Percentiles rank a stretch among this genome's conserved stretches.
These are phyloP conservation scores for Prunus yedoensis DNA, from an alignment of 331 rosid species.

Conservation along the genomic window DNA sequence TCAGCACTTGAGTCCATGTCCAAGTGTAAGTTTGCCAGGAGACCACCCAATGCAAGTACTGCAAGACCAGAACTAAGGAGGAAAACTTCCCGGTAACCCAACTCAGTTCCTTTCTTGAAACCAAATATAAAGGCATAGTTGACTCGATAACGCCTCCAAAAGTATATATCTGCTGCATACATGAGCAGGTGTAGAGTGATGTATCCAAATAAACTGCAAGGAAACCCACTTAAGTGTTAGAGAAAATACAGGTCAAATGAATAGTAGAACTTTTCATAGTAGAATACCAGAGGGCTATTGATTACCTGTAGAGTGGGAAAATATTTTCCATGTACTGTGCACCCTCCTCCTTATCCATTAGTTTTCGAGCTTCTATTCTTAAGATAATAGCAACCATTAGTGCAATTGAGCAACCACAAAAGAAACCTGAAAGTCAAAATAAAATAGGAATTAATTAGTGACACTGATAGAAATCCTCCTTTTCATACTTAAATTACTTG, in stretches of 20 bases:
- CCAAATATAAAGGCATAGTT: constrained; percentile 79
- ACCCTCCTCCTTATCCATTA: constrained; percentile 39
- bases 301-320: constrained; percentile 70
- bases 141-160: constrained; percentile 60
- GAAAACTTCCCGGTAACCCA: constrained; percentile 51
- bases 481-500: not conserved
- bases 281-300: not conserved
- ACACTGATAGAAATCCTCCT: not conserved
- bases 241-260: constrained; percentile 12
- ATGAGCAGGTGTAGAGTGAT: constrained; percentile 62
- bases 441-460: constrained; percentile 13
- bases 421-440: constrained; percentile 45
- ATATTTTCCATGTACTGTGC: constrained; percentile 56
- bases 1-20: constrained; percentile 43
- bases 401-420: constrained; percentile 56
- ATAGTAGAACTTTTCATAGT: not conserved
- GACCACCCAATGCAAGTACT: constrained; percentile 58
- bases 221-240: constrained; percentile 26
- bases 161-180: constrained; percentile 60
- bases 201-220: constrained; percentile 64
- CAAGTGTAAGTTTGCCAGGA: constrained; percentile 62
- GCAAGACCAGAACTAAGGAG: constrained; percentile 69
- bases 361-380: constrained; percentile 36
- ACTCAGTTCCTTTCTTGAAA: constrained; percentile 62
- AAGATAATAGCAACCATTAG: constrained; percentile 49